These are phyloP conservation scores for Gymnopus androsaceus DNA, from an alignment of 1,284 basidiomycete genomes.

Conservation along the genomic window DNA sequence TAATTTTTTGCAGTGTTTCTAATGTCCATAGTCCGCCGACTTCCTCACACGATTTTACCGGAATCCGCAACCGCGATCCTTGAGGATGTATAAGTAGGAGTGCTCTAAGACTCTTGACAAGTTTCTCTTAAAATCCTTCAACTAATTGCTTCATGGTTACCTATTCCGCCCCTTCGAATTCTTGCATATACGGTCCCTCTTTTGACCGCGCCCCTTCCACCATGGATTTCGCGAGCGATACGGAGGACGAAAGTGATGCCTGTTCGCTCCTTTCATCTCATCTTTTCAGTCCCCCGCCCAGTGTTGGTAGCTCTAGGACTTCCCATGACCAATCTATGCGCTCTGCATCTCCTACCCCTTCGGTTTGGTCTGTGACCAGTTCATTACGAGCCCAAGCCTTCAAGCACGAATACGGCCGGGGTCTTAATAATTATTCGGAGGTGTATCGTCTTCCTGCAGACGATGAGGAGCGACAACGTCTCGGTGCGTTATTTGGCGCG, in stretches of 20 bases:
- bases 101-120: neutral
- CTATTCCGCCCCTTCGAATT: neutral
- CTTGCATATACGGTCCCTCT: conserved; percentile 12
- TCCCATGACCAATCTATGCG: conserved; percentile 56
- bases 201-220: conserved; percentile 16
- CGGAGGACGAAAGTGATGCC: conserved; percentile 37
- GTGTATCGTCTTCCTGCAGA: conserved; percentile 77
- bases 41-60: conserved; percentile 25
- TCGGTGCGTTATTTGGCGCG: conserved; percentile 47
- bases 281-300: conserved; percentile 36
- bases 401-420: conserved; percentile 66
- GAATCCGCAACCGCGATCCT: conserved; percentile 14
- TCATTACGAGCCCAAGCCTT: conserved; percentile 61
- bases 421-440: conserved; percentile 75
- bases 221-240: conserved; percentile 32
- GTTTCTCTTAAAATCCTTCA: neutral
- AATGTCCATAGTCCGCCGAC: neutral
- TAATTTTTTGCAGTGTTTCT: neutral
- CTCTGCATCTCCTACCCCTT: conserved; percentile 64
- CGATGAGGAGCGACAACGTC: conserved; percentile 68
- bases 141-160: conserved; percentile 3
- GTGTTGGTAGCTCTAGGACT: conserved; percentile 44
- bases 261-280: conserved; percentile 40
- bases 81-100: conserved; percentile 10
- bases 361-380: conserved; percentile 67